These are phyloP conservation scores for Platismatia glauca DNA, from an alignment of 495 filamentous ascomycete species.

Conservation along the genomic window DNA sequence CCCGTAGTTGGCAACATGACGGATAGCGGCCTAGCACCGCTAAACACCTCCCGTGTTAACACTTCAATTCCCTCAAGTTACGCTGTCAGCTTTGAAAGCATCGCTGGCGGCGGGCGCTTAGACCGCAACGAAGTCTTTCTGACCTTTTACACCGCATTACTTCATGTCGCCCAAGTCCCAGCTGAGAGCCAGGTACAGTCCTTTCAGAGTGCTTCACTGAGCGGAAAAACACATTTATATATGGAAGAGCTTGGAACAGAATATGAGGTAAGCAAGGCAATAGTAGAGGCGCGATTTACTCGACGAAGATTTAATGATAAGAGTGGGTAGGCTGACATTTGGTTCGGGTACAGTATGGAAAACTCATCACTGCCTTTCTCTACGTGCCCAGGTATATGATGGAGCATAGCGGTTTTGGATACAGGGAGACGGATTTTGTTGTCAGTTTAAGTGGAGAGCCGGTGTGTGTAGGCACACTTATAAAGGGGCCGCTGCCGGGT, in stretches of 20 bases:
- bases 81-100: background rate
- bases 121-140: constrained; percentile 4
- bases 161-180: background rate
- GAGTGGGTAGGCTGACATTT: background rate
- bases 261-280: background rate
- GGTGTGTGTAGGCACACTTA: background rate
- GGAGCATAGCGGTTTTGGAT: background rate
- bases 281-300: background rate
- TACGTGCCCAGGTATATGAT: background rate
- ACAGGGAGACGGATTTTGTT: background rate
- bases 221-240: background rate
- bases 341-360: background rate
- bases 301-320: background rate
- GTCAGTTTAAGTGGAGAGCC: background rate
- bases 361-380: background rate
- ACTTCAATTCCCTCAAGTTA: background rate
- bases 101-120: background rate
- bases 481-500: background rate
- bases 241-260: background rate
- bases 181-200: background rate
- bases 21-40: background rate
- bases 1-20: background rate
- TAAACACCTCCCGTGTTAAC: background rate
- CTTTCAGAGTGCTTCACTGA: background rate
- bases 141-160: background rate